Evolutionary conservation across 345 rosid genomes (phyloP), one percentile per base, ranked within the genome.

Genomic region (Gossypium raimondii): DNA sequence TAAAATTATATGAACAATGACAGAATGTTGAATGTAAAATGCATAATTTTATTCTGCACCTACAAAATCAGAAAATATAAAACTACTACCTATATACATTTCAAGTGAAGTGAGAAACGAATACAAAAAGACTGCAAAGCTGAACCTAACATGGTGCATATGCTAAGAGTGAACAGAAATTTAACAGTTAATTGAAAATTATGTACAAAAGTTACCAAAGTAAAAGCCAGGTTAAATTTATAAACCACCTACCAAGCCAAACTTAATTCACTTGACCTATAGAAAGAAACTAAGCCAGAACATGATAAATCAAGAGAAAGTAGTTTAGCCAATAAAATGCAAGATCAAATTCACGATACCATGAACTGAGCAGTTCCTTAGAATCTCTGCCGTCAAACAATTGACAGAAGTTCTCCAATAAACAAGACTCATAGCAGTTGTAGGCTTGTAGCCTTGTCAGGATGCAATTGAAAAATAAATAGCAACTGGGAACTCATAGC

Each of bases 231-330:
- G 44, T 9, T 64, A 17, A 17, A 64, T 63, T 45, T 22, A 67
- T 24, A 68, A 48, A 64, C 24, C 43, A 41, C 16, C 13, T 13
- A 20, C 11, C 62, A 22, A 47, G 56, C 56, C 43, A 9, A 27
- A 25, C 57, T 47, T 48, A 25, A 50, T 68, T 13, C 72, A 68
- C 44, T 68, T 25, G n/a, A 47, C 27, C 57, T 17, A 14, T n/a
- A 25, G 7, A 29, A 48, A 68, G 58, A 17, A 68, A 68, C 20
- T 13, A 1, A 50, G 72, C 38, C 43, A 50, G 14, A 9, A 48
- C 72, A 48, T 7, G 58, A 68, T 9, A 48, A 50, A 50, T 9
- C 58, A 68, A 68, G 24, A 67, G 56, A 48, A 66, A 67, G 72
- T 25, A 1, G 14, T 27, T 50, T 67, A 25, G 43, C 14, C 22